These are phyloP conservation scores for Babesia caballi DNA, from an alignment of 169 alveolate species.

Conservation along the genomic window DNA sequence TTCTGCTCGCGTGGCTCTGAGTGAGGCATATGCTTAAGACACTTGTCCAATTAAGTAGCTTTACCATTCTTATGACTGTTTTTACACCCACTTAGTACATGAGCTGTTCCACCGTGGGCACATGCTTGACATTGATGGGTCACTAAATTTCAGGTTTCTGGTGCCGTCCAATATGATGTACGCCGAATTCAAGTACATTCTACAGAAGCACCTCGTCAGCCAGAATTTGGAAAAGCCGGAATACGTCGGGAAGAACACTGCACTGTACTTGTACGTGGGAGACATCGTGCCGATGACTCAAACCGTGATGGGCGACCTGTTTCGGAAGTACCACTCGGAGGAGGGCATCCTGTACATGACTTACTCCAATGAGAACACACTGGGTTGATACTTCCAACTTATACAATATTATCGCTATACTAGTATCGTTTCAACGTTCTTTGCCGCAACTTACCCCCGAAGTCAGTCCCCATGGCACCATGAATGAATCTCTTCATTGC, in stretches of 20 bases:
- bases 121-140: too few relatives aligned
- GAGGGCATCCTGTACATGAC: slow-evolving; percentile 83
- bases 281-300: slow-evolving; percentile 80
- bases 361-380: slow-evolving; percentile 76
- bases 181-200: slow-evolving; percentile 85
- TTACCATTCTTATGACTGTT: too few relatives aligned
- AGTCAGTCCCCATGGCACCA: not conserved
- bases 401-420: not conserved
- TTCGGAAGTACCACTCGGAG: slow-evolving; percentile 76
- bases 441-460: not conserved
- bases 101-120: too few relatives aligned
- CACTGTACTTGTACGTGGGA: slow-evolving; percentile 79
- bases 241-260: slow-evolving; percentile 62
- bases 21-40: too few relatives aligned
- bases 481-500: not conserved
- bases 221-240: slow-evolving; percentile 37
- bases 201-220: slow-evolving; percentile 80
- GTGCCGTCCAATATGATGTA: slow-evolving; percentile 85
- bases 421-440: not conserved
- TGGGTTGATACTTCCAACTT: slow-evolving; percentile 51
- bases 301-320: slow-evolving; percentile 80
- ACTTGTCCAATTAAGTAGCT: too few relatives aligned
- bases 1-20: not conserved
- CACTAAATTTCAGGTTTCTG: slow-evolving; percentile 73
- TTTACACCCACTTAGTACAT: too few relatives aligned